Percentiles rank a stretch among this genome's conserved stretches.
phyloP scores from a whole-genome alignment of 768 basidiomycete species.

The Pleurotus platypus region DNA sequence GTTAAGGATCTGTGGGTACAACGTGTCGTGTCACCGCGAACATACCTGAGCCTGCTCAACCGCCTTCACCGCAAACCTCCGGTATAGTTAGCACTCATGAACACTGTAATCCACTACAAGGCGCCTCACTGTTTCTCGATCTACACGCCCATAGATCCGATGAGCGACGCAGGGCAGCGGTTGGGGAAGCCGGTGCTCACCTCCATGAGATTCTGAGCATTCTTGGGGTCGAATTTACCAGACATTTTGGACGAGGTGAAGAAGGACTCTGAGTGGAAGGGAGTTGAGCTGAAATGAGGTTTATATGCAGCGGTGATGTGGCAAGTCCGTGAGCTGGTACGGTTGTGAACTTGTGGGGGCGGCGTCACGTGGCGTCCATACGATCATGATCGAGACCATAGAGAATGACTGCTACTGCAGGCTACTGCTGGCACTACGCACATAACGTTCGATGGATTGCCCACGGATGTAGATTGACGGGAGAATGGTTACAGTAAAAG shows the following conservation, averaged over 20 bases:
- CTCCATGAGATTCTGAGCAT: constrained; percentile 89
- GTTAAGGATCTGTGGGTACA: neutral
- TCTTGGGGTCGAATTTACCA: constrained; percentile 77
- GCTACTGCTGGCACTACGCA: neutral
- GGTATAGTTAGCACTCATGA: neutral
- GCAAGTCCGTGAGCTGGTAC: constrained; percentile 3
- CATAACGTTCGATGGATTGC: constrained; percentile 3
- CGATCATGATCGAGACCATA: neutral
- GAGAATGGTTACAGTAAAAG: neutral
- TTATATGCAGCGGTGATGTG: constrained; percentile 14
- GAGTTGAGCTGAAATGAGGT: constrained; percentile 2
- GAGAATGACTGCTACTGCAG: neutral
- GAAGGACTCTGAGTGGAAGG: neutral
- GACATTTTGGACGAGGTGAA: constrained; percentile 30
- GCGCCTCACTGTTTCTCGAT: constrained; percentile 93
- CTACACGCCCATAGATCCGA: constrained; percentile 31
- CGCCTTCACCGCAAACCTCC: constrained; percentile 83
- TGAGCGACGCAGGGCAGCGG: neutral
- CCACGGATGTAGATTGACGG: neutral
- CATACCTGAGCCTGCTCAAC: constrained; percentile 94
- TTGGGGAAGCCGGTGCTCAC: constrained; percentile 34
- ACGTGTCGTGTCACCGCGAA: too few species aligned
- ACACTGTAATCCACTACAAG: neutral
- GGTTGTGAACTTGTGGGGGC: neutral
- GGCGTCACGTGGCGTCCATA: neutral